A percentile compares a stretch with the other conserved stretches of the same genome.
Conservation (phyloP, 1,284 basidiomycete genomes). For the Microbotryum saponariae region DNA sequence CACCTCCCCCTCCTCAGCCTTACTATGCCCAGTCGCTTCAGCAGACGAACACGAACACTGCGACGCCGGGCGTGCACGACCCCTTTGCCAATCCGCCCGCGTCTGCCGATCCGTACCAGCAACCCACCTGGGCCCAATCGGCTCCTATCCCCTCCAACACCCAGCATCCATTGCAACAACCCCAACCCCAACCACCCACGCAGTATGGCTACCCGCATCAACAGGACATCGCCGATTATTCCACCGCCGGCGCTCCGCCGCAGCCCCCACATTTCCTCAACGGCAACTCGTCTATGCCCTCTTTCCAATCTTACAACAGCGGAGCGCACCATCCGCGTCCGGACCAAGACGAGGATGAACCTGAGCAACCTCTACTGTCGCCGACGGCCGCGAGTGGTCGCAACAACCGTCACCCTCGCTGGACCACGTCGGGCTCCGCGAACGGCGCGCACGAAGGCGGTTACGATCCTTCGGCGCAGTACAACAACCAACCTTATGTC, state of each 20-base stretch:
- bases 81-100: too few species aligned
- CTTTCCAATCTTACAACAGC: background rate
- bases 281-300: too few species aligned
- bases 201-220: background rate
- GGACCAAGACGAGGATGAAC: background rate
- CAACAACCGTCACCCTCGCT: constrained; percentile 4
- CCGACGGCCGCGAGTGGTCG: constrained; percentile 1
- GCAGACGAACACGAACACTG: too few species aligned
- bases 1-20: too few species aligned
- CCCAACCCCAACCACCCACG: background rate
- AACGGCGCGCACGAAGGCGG: constrained; percentile 1
- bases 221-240: too few species aligned
- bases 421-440: constrained; percentile 9
- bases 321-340: background rate
- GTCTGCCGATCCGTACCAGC: too few species aligned
- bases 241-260: too few species aligned
- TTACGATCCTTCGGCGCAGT: background rate
- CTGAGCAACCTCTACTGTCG: constrained; percentile 8
- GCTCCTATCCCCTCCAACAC: too few species aligned
- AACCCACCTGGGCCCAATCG: too few species aligned
- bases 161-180: background rate
- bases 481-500: background rate
- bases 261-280: too few species aligned
- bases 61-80: too few species aligned
- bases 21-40: too few species aligned